Evolutionary conservation across 352 stramenopile species (phyloP), one percentile per base, ranked within the genome.

Genomic region (Globisporangium barbulae): DNA sequence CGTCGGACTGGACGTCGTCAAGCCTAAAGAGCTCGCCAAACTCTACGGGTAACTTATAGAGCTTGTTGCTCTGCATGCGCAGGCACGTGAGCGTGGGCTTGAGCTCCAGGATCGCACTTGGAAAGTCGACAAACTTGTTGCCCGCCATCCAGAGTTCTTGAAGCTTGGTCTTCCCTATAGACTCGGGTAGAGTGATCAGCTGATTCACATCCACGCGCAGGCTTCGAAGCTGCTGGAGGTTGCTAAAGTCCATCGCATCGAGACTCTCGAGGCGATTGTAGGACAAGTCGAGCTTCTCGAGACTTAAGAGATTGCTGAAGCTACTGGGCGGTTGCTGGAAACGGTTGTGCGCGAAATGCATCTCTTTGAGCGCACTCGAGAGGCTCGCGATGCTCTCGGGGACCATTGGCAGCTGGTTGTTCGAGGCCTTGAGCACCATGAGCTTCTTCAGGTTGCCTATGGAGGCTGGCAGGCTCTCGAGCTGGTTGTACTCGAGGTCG

Each of bases 31-130:
- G 60, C 19, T 75, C 71, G 0, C 80, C 80, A 64, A 93, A 90
- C 42, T 72, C 75, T 10, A 86, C 64, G 0, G 84, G 84, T 1
- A 93, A 50, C 0, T 74, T 74, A n/a, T 74, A 73, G 22, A 93
- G 68, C 45, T 86, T 82, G 72, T 93, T 91, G 65, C 74, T 89
- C 54, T 91, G 84, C 67, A 93, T 85, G 22, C 82, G 63, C 9
- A 91, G 57, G 0, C 70, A 61, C 48, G 73, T 61, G 5, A 91
- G 64, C 22, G 82, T 78, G 1, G 61, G 33, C 7, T 75, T 70
- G n/a, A 93, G 70, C 9, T 63, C 30, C 21, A 88, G 59, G 7
- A 90, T 67, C 3, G 70, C 64, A 0, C 63, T 10, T 2, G 82
- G 82, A n/a, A 91, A 81, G 17, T 71, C 64, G 7, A 45, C 54